These are phyloP conservation scores for Leishmania guyanensis DNA, from an alignment of 208 protist genomes.

Conservation along the genomic window DNA sequence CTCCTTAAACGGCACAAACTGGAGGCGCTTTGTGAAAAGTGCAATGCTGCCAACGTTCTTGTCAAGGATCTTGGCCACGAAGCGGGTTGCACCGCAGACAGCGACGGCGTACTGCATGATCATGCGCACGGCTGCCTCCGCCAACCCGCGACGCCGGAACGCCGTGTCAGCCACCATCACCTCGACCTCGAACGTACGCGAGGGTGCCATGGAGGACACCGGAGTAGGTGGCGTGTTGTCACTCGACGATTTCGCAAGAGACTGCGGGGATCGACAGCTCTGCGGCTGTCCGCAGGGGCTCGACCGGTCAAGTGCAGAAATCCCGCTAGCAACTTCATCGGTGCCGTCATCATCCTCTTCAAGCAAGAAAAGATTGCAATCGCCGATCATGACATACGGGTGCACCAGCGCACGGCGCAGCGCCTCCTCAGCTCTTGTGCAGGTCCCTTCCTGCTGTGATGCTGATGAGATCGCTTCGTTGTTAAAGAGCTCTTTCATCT, in stretches of 20 bases:
- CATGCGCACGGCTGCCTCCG: constrained; percentile 70
- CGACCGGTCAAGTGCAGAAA: constrained; percentile 2
- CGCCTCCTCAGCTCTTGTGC: not conserved
- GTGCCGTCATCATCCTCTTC: constrained; percentile 31
- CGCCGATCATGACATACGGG: constrained; percentile 76
- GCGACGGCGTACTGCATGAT: constrained; percentile 86
- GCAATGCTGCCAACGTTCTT: constrained; percentile 69
- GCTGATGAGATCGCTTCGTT: not conserved
- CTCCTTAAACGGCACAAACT: constrained; percentile 66
- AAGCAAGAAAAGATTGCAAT: constrained; percentile 91
- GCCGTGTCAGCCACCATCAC: constrained; percentile 87
- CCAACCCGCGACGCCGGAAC: constrained; percentile 75
- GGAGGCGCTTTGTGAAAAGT: constrained; percentile 74
- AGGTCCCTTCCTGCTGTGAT: not conserved
- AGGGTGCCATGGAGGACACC: not conserved
- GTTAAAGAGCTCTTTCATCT: constrained; percentile 6
- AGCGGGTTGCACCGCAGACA: constrained; percentile 62
- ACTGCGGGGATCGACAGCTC: not conserved
- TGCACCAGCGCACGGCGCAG: not conserved
- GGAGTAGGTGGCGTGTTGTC: not conserved
- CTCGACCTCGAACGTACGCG: constrained; percentile 83
- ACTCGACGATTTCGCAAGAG: not conserved
- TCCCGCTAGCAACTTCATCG: constrained; percentile 6
- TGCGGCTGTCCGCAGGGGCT: not conserved
- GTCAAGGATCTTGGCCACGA: constrained; percentile 91